Conservation (phyloP, 768 basidiomycete genomes). For the Agaricus bisporus region DNA sequence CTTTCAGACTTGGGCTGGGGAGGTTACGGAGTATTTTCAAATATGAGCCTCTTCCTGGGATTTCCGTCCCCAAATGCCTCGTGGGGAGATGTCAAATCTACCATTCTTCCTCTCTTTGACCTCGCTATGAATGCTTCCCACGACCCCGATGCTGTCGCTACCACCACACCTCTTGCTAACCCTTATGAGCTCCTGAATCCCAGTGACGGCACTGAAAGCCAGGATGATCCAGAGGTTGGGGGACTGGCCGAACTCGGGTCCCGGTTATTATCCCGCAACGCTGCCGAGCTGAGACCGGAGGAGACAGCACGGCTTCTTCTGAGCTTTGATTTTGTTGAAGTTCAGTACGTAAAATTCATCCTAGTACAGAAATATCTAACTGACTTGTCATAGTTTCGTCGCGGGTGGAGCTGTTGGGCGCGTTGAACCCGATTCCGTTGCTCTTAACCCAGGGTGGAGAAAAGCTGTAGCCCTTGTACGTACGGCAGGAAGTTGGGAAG, state of each 20-base stretch:
- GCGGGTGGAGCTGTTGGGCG: constrained; percentile 38
- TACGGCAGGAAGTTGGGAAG: constrained; percentile 20
- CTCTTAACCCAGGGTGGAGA: constrained; percentile 44
- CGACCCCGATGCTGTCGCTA: background rate
- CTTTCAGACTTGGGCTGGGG: constrained; percentile 41
- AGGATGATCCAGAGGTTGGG: constrained; percentile 15
- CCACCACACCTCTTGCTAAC: background rate
- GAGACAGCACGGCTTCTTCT: constrained; percentile 21
- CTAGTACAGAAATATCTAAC: constrained; percentile 19
- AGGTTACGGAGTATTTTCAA: constrained; percentile 25
- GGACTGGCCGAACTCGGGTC: constrained; percentile 22
- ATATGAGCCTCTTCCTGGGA: constrained; percentile 14
- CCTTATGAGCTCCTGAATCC: background rate
- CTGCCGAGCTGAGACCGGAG: constrained; percentile 17
- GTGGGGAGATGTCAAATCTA: constrained; percentile 26
- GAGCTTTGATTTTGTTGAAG: constrained; percentile 13
- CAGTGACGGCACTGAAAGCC: no score
- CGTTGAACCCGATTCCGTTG: constrained; percentile 29
- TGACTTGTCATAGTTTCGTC: constrained; percentile 11
- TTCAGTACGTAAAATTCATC: constrained; percentile 16
- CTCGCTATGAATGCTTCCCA: constrained; percentile 3
- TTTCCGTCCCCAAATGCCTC: constrained; percentile 30
- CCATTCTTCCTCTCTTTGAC: constrained; percentile 27
- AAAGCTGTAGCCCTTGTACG: constrained; percentile 28
- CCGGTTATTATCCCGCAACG: constrained; percentile 26